Evolutionary conservation across 768 basidiomycete species (phyloP), one percentile per base, ranked within the genome.

Genomic region (Sporobolomyces pararoseus): DNA sequence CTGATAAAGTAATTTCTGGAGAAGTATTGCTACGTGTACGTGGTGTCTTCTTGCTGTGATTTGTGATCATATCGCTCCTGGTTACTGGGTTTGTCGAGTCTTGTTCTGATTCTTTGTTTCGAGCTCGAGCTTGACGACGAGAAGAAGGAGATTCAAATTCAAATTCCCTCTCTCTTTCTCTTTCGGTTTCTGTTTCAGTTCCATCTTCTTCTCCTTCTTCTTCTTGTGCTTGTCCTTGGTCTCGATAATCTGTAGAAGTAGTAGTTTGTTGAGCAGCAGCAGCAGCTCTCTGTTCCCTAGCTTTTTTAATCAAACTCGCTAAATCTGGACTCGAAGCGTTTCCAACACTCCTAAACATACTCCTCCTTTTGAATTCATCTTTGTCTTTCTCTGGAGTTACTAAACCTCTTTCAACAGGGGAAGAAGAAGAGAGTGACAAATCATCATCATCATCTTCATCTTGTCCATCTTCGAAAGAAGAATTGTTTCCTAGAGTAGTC

Each of bases 321-420:
- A 96, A 83, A 80, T 97, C 93, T 32, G 93, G 94, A 77, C 89
- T 91, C 75, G 89, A 90, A 39, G 91, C 89, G 12, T 91, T 94
- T 50, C 91, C 93, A 16, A 89, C 84, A 25, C 89, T 88, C 66
- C 93, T 84, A 78, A 92, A 93, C 82, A 96, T 85, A 71, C 64
- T 63, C 35, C 55, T 31, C 2, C 59, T 44, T 39, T 60, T 49
- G 58, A 54, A 59, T 21, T 34, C 27, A 10, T 44, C 58, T 7
- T 7, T 14, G 7, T 46, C 58, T 21, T n/a, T 47, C 23, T 66
- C 49, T 12, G 65, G 65, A 13, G 65, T 60, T 17, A 58, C 21
- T 4, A 14, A 32, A 25, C 32, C 27, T 27, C 27, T 25, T n/a
- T 39, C 32, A 13, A 37, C 12, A 12, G 21, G 13, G 35, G 46